A percentile compares a stretch with the other conserved stretches of the same genome.
Evolutionary conservation across 208 protist genomes (phyloP).

Genomic region (Trypanosoma brucei): DNA sequence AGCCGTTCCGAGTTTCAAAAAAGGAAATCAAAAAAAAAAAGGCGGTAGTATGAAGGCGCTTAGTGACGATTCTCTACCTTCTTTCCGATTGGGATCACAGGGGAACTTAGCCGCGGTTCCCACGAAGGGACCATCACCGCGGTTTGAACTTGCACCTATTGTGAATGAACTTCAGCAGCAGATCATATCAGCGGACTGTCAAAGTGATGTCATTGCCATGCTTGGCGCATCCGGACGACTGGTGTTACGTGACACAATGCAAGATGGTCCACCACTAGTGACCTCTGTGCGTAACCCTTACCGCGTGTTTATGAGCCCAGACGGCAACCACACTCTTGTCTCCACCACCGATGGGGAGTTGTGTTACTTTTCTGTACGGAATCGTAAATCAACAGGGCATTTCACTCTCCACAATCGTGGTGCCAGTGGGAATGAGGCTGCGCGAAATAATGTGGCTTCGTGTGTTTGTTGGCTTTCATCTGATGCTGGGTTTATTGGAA

Average conservation of each 20-base stretch:
- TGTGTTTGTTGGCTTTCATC: constrained; percentile 44
- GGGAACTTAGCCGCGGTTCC: neutral
- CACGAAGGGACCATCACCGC: constrained; percentile 13
- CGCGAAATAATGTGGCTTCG: constrained; percentile 35
- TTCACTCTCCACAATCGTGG: constrained; percentile 26
- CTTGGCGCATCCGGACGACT: constrained; percentile 42
- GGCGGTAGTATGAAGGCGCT: too few relatives aligned
- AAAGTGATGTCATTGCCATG: constrained; percentile 51
- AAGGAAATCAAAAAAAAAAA: too few relatives aligned
- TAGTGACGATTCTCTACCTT: constrained; percentile 3
- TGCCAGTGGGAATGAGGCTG: constrained; percentile 5
- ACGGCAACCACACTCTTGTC: constrained; percentile 38
- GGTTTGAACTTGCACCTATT: constrained; percentile 36
- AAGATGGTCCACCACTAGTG: constrained; percentile 31
- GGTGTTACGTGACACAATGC: constrained; percentile 37
- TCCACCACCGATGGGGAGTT: constrained; percentile 58
- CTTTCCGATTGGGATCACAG: constrained; percentile 1
- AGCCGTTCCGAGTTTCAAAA: too few relatives aligned
- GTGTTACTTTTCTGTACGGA: constrained; percentile 35
- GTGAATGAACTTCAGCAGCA: constrained; percentile 28
- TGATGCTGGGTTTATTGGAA: neutral
- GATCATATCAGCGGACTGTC: constrained; percentile 51
- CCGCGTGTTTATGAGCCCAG: constrained; percentile 68
- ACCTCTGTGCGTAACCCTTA: constrained; percentile 51
- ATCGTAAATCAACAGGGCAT: constrained; percentile 23